Percentiles rank a stretch among this genome's conserved stretches.
Evolutionary conservation across 108 stramenopile genomes (phyloP).

Genomic region (Fragilaria radians): DNA sequence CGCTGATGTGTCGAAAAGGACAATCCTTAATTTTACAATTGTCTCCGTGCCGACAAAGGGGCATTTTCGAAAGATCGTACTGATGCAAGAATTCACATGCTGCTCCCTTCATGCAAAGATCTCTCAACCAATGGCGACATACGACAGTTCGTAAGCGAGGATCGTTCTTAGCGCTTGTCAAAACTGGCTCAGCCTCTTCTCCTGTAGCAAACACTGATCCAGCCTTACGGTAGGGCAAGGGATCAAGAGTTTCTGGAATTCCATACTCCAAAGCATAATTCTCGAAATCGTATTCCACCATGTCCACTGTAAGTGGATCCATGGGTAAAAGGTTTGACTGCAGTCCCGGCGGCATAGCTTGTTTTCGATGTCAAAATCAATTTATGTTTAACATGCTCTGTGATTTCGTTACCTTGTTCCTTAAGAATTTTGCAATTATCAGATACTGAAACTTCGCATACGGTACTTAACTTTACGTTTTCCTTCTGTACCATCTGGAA

Average conservation of each 20-base stretch:
- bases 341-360: background rate
- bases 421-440: no score
- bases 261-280: slow-evolving; percentile 78
- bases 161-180: slow-evolving; percentile 83
- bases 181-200: slow-evolving; percentile 56
- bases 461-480: no score
- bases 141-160: slow-evolving; percentile 90
- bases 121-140: slow-evolving; percentile 93
- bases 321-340: background rate
- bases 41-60: slow-evolving; percentile 85
- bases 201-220: slow-evolving; percentile 79
- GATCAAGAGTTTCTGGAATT: slow-evolving; percentile 86
- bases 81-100: slow-evolving; percentile 92
- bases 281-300: slow-evolving; percentile 84
- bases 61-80: slow-evolving; percentile 90
- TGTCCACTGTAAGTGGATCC: slow-evolving; percentile 45
- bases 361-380: background rate
- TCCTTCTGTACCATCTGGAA: no score
- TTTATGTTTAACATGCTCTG: no score
- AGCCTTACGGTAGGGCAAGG: slow-evolving; percentile 81
- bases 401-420: no score
- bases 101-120: slow-evolving; percentile 92
- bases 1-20: slow-evolving; percentile 87
- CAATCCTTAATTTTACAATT: slow-evolving; percentile 88
- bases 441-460: no score